Evolutionary conservation across 345 rosid species (phyloP).

Genomic region (Eucalyptus erythrocorys): DNA sequence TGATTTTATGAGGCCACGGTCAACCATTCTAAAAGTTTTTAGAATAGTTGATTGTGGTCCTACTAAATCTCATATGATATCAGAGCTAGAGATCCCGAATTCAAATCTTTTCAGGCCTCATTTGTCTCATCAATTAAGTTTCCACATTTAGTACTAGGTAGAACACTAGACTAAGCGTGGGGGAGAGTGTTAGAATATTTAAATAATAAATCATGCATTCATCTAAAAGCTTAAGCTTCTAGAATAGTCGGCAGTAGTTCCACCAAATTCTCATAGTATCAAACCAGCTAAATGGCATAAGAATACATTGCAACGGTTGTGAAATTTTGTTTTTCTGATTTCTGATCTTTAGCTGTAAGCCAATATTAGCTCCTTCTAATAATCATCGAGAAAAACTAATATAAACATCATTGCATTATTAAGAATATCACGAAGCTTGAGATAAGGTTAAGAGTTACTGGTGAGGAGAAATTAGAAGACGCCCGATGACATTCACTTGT

Average conservation of each 20-base stretch:
- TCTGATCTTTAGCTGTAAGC: not conserved
- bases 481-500: not conserved
- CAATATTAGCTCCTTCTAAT: not conserved
- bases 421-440: not conserved
- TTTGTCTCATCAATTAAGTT: no score
- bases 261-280: not conserved
- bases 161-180: accelerated
- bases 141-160: no score
- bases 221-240: no score
- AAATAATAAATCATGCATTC: no score
- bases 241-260: accelerated
- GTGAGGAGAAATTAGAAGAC: not conserved
- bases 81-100: accelerated
- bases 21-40: no score
- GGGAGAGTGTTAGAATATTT: no score
- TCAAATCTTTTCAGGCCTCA: accelerated
- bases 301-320: not conserved
- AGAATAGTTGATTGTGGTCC: no score
- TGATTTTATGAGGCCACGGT: no score
- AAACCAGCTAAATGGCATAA: not conserved
- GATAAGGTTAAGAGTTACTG: not conserved
- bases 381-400: not conserved
- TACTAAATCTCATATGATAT: no score
- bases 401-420: not conserved
- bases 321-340: not conserved